phyloP scores from a whole-genome alignment of 495 filamentous ascomycete genomes.

The Ramalina intermedia region DNA sequence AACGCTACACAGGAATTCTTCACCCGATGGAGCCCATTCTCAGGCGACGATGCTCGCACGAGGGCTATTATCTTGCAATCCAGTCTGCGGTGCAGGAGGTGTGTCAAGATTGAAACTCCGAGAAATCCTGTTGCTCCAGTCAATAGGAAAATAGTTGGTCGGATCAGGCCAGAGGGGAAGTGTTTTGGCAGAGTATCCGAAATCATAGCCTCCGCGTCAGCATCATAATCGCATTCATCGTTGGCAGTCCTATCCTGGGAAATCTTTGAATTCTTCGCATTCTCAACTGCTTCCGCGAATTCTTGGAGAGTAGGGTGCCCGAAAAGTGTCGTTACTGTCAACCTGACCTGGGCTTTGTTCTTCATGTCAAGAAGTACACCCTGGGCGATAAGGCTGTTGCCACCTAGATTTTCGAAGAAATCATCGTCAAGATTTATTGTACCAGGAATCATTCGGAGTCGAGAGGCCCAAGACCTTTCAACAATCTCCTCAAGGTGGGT shows the following conservation, averaged over 20 bases:
- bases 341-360: conserved; percentile 47
- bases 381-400: conserved; percentile 77
- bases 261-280: background rate
- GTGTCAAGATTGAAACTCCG: conserved; percentile 65
- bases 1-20: conserved; percentile 42
- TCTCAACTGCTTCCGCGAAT: conserved; percentile 65
- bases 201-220: conserved; percentile 2
- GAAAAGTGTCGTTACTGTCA: conserved; percentile 67
- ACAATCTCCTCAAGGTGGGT: conserved; percentile 53
- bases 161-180: conserved; percentile 19
- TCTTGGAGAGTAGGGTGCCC: conserved; percentile 55
- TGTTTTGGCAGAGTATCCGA: background rate
- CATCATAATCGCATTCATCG: conserved; percentile 1
- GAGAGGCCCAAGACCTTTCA: conserved; percentile 53
- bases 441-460: conserved; percentile 29
- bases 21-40: conserved; percentile 36
- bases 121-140: conserved; percentile 90
- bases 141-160: conserved; percentile 49
- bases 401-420: conserved; percentile 78
- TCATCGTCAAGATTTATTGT: conserved; percentile 46
- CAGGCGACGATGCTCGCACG: conserved; percentile 46
- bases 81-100: conserved; percentile 47
- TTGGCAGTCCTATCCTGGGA: background rate
- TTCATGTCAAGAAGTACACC: conserved; percentile 62
- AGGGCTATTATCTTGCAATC: conserved; percentile 56